Evolutionary conservation across 2,329 filamentous ascomycete species (phyloP).

Genomic region (Geoglossum cookeanum): DNA sequence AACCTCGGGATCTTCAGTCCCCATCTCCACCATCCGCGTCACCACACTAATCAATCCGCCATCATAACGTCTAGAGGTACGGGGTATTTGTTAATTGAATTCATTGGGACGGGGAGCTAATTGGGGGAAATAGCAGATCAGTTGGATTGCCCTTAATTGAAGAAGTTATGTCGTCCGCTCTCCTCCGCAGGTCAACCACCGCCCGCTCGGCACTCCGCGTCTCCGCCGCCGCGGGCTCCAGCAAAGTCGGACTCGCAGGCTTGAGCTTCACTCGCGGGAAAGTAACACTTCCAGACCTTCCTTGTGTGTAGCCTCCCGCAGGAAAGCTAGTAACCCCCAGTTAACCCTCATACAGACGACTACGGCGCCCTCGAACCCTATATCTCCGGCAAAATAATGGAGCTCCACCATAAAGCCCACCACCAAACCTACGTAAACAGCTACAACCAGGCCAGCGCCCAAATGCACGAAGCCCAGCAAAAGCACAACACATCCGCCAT

Average conservation of each 20-base stretch:
- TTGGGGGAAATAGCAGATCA: too few species aligned
- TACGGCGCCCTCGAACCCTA: conserved; percentile 80
- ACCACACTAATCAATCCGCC: not conserved
- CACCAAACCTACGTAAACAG: conserved; percentile 86
- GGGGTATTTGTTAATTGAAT: not conserved
- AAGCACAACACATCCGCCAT: conserved; percentile 32
- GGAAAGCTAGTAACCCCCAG: not conserved
- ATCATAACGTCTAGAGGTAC: not conserved
- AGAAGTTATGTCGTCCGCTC: conserved; percentile 49
- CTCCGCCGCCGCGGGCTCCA: conserved; percentile 30
- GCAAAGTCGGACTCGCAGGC: conserved; percentile 41
- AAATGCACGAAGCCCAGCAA: conserved; percentile 39
- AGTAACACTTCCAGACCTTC: conserved; percentile 78
- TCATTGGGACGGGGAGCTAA: not conserved
- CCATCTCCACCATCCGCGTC: too few species aligned
- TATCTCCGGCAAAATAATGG: conserved; percentile 85
- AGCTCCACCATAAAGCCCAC: conserved; percentile 86
- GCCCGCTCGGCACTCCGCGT: conserved; percentile 50
- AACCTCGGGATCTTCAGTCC: too few species aligned
- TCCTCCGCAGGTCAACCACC: conserved; percentile 43
- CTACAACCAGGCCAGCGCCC: conserved; percentile 62
- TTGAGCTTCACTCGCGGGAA: conserved; percentile 69
- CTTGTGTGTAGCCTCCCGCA: conserved; percentile 33
- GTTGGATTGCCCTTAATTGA: not conserved
- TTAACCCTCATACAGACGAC: conserved; percentile 45